Conservation (phyloP, 805 yeast genomes). For the Brettanomyces sp. region DNA sequence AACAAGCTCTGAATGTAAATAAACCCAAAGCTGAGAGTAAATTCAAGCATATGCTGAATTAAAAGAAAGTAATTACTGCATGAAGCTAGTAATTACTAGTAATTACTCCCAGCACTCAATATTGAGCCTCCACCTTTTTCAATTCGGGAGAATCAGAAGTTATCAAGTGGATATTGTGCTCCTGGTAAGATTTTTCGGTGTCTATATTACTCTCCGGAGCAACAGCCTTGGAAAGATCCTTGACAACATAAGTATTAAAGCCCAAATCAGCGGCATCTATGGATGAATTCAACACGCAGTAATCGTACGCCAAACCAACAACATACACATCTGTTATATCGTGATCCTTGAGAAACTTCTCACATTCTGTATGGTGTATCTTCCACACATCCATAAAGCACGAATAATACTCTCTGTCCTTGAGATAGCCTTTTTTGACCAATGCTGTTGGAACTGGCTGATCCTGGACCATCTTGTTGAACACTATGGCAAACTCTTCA, state of each 20-base stretch:
- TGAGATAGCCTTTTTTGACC: slow-evolving; percentile 62
- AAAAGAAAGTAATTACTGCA: neutral
- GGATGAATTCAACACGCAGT: slow-evolving; percentile 74
- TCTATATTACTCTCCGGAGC: slow-evolving; percentile 29
- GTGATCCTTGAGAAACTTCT: slow-evolving; percentile 33
- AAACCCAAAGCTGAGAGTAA: neutral
- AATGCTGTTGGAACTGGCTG: slow-evolving; percentile 29
- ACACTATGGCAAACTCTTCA: slow-evolving; percentile 30
- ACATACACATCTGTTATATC: slow-evolving; percentile 53
- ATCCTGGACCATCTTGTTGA: slow-evolving; percentile 17
- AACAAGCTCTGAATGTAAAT: no score
- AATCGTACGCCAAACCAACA: slow-evolving; percentile 83
- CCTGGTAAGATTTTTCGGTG: slow-evolving; percentile 23
- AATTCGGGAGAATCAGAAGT: slow-evolving; percentile 6
- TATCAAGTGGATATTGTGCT: slow-evolving; percentile 25
- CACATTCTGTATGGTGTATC: slow-evolving; percentile 58
- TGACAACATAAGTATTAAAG: slow-evolving; percentile 52
- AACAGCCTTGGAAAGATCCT: slow-evolving; percentile 49
- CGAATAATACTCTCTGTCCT: slow-evolving; percentile 78
- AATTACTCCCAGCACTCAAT: neutral
- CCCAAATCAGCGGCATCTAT: slow-evolving; percentile 56
- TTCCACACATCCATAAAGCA: slow-evolving; percentile 80
- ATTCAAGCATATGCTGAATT: neutral
- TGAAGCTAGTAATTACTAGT: neutral
- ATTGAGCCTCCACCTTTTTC: slow-evolving; percentile 1